Evolutionary conservation across 169 alveolate genomes (phyloP).

Genomic region (Plasmodium falciparum): DNA sequence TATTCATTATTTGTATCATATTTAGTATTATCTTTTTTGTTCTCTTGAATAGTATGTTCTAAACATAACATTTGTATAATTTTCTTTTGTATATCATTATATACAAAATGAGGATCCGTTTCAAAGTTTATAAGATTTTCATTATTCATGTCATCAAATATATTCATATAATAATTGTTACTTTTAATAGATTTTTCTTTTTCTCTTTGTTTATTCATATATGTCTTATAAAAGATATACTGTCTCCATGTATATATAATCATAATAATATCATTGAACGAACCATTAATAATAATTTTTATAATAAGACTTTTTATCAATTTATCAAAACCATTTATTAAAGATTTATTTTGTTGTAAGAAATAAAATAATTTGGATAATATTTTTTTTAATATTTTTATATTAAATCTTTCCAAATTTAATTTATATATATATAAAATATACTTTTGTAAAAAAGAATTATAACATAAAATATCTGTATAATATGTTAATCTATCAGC

Average conservation of each 20-base stretch:
- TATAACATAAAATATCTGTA: conserved; percentile 59
- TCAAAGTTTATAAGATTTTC: no score
- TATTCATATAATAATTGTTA: neutral
- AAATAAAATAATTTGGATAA: conserved; percentile 28
- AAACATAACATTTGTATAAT: no score
- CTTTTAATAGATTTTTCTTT: neutral
- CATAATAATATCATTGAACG: conserved; percentile 39
- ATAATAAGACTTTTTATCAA: conserved; percentile 31
- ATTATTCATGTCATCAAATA: neutral
- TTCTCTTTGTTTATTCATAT: neutral
- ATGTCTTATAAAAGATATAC: conserved; percentile 30
- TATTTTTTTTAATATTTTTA: conserved; percentile 69
- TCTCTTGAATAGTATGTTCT: no score
- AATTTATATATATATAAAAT: conserved; percentile 55
- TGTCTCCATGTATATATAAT: conserved; percentile 36
- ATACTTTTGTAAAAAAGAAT: conserved; percentile 53
- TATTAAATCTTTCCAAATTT: conserved; percentile 27
- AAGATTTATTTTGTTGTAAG: conserved; percentile 18
- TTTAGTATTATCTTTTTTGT: no score
- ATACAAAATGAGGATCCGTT: no score
- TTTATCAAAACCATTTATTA: conserved; percentile 63
- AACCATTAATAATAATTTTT: conserved; percentile 32
- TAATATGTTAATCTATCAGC: conserved; percentile 72
- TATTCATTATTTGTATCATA: no score
- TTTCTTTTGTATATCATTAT: no score